Evolutionary conservation across 768 basidiomycete genomes (phyloP).

Genomic region (Lyophyllum semitale): DNA sequence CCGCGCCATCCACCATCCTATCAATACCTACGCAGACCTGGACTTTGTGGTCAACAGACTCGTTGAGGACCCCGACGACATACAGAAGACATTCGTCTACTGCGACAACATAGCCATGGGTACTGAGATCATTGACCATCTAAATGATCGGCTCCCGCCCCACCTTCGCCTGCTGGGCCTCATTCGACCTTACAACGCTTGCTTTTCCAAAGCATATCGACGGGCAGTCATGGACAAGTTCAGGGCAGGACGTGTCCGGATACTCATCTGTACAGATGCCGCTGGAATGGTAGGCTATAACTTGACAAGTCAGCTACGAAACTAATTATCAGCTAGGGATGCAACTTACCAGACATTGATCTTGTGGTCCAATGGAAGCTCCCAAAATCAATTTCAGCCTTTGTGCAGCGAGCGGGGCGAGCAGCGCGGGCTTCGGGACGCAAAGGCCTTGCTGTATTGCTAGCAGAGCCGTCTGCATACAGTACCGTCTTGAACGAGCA

Average conservation of each 20-base stretch:
- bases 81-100: conserved; percentile 31
- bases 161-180: conserved; percentile 14
- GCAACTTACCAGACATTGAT: conserved; percentile 29
- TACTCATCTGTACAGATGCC: conserved; percentile 38
- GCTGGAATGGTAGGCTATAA: conserved; percentile 32
- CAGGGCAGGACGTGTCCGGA: conserved; percentile 22
- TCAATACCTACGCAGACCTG: conserved; percentile 32
- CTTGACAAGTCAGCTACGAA: not conserved
- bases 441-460: not conserved
- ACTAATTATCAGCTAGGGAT: conserved; percentile 14
- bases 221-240: conserved; percentile 24
- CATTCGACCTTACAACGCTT: conserved; percentile 29
- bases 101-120: conserved; percentile 27
- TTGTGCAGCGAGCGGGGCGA: conserved; percentile 31
- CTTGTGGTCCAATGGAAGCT: conserved; percentile 35
- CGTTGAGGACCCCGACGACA: conserved; percentile 13
- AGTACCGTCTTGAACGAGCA: not conserved
- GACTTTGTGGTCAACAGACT: conserved; percentile 28
- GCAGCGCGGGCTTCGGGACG: conserved; percentile 20
- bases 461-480: not conserved
- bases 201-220: conserved; percentile 18
- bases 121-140: conserved; percentile 25
- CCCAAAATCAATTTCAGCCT: conserved; percentile 25
- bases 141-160: conserved; percentile 13
- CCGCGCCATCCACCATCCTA: conserved; percentile 31